Base-by-base conservation (phyloP, 208 protist species). In the Trypanosoma boissoni region DNA sequence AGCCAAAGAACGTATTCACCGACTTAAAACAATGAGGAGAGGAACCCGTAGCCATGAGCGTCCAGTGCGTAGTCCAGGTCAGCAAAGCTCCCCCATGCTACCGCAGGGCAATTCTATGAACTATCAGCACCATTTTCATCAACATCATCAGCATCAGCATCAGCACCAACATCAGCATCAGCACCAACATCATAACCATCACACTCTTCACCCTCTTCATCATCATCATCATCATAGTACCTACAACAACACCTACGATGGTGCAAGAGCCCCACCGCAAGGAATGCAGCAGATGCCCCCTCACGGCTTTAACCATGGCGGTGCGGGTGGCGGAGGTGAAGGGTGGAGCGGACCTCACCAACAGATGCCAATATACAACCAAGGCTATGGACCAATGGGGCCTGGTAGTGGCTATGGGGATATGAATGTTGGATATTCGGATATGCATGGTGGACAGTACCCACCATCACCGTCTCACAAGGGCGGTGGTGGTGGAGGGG, bases 291-390 rank as follows among this genome's bases (percentile, higher is more conserved):
- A 46, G 36, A 58, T 71, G 45, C 46, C 64, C 21, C 34, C 56
- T 5, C 64, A 71, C 16, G 48, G 56, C 1, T 64, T 55, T 70
- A 70, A 26, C 39, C 78, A 28, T 66, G 66, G 66, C 68, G 71
- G 59, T 29, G 59, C 50, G 51, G 41, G 44, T 24, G 51, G 46
- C 20, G 59, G 59, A 28, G 63, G 26, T 42, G 48, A 56, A 28
- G 58, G 58, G 7, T 62, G 58, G 53, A 65, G 50, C 23, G 12
- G 51, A 18, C 58, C 64, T n/a, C 62, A 43, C 58, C 72, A 72
- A 44, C 57, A 70, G 41, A 71, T 79, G 71, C 63, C 72, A 29
- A 78, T 83, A 72, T 72, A 78, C 43, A 73, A 63, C 27, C 68
- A 73, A 44, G 57, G 54, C 10, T 72, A 66, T 58, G 62, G 62